Base-by-base conservation (phyloP, 2,329 filamentous ascomycete species). In the Chaetomium globosum region DNA sequence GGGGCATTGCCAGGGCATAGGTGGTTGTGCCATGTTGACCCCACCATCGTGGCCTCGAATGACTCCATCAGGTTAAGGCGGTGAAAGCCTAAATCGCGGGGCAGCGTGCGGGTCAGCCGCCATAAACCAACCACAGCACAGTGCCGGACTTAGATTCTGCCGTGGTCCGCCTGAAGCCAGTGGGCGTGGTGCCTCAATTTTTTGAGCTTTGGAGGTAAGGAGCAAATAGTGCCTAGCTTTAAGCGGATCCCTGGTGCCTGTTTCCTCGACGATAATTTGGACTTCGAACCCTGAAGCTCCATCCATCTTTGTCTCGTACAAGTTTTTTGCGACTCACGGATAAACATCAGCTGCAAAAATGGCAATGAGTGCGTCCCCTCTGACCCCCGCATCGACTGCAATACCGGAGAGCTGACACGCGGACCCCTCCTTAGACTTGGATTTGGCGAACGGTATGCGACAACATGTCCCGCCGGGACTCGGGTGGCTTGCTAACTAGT, bases 391-490 rank as follows among this genome's bases (percentile, higher is more conserved):
- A 65, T 69, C 13, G 30, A 65, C 55, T 68, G 51, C 19, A 28
- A 19, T 13, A 55, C 68, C 63, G 61, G 55, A 74, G 43, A 61
- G 66, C 67, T 66, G 69, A 70, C 64, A 43, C 31, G 46, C 10
- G 36, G 8, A 52, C 21, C 54, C 59, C 31, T n/a, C 51, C 59
- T 31, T 36, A 93, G 91, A 94, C 82, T 83, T 94, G 77, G 91
- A 94, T 82, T 82, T 93, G 80, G 89, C 89, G 69, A 92, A 93
- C 78, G 91, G 91, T 94, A 90, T 74, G 64, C 65, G 69, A 61
- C 9, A 23, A 28, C 39, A 53, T 31, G 13, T 49, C 6, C 23
- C 28, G 23, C 39, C 19, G 36, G 10, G n/a, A 46, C 31, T 21
- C 23, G n/a, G 36, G 19, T 10, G 3, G 33, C 28, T 54, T 69